Evolutionary conservation across 2,329 filamentous ascomycete genomes (phyloP).

Genomic region (Coniochaeta sp.): DNA sequence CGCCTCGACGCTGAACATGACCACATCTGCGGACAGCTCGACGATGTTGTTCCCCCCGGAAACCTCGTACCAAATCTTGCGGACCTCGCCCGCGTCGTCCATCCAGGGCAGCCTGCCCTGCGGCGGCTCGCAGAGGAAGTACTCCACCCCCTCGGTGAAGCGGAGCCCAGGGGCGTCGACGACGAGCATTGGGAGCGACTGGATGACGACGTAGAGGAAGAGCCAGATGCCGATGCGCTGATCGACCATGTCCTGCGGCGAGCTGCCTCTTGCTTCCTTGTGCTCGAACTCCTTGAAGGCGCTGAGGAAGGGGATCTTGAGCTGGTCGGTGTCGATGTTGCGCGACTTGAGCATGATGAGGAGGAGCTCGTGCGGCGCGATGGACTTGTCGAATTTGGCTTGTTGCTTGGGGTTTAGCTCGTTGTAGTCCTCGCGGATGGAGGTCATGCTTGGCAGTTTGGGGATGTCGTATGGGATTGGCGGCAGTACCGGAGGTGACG

Average conservation of each 20-base stretch:
- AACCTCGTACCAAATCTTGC: slow-evolving; percentile 68
- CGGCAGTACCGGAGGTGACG: slow-evolving; percentile 80
- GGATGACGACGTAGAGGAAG: slow-evolving; percentile 71
- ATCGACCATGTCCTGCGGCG: slow-evolving; percentile 59
- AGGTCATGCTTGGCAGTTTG: slow-evolving; percentile 61
- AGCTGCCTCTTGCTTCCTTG: slow-evolving; percentile 57
- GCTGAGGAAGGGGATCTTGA: slow-evolving; percentile 54
- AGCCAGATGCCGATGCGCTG: slow-evolving; percentile 72
- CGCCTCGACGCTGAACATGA: slow-evolving; percentile 54
- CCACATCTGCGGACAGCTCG: slow-evolving; percentile 51
- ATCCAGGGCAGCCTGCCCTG: slow-evolving; percentile 69
- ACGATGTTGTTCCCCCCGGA: slow-evolving; percentile 52
- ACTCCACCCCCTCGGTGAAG: slow-evolving; percentile 66
- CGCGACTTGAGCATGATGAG: slow-evolving; percentile 73
- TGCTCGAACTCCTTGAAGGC: slow-evolving; percentile 66
- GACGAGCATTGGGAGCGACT: slow-evolving; percentile 70
- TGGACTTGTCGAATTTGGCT: slow-evolving; percentile 59
- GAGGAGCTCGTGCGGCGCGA: slow-evolving; percentile 72
- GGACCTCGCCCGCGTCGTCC: slow-evolving; percentile 53
- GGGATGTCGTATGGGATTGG: slow-evolving; percentile 88
- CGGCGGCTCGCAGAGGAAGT: slow-evolving; percentile 72
- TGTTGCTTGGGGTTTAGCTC: slow-evolving; percentile 66
- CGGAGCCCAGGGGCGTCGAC: slow-evolving; percentile 65
- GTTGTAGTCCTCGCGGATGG: slow-evolving; percentile 57
- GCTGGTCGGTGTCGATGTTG: slow-evolving; percentile 62